These are phyloP conservation scores for Coemansia sp. DNA, from an alignment of 192 early-diverging fungal species.

Conservation along the genomic window DNA sequence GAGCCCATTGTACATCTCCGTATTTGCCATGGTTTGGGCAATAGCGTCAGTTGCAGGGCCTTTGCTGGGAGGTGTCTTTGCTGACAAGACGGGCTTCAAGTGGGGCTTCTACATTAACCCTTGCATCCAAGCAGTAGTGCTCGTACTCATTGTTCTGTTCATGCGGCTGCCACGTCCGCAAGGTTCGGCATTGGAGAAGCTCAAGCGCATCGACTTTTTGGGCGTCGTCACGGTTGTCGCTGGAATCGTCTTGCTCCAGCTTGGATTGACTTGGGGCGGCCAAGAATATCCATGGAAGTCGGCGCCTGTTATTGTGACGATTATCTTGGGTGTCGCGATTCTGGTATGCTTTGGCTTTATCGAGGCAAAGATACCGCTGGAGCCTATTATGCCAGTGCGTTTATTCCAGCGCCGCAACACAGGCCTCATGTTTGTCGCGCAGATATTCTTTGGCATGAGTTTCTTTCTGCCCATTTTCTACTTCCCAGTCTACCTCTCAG, in stretches of 20 bases:
- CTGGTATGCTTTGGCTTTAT: conserved; percentile 57
- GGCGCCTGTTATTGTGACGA: conserved; percentile 45
- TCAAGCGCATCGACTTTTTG: conserved; percentile 66
- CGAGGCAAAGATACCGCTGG: conserved; percentile 57
- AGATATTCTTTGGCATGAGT: conserved; percentile 39
- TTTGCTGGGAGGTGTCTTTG: conserved; percentile 59
- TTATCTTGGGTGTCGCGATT: conserved; percentile 35
- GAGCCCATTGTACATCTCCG: conserved; percentile 60
- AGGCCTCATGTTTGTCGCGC: conserved; percentile 18
- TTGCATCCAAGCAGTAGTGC: conserved; percentile 42
- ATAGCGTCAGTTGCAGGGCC: conserved; percentile 61
- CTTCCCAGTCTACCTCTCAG: conserved; percentile 63
- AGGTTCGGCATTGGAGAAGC: conserved; percentile 47
- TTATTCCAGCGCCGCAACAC: conserved; percentile 59
- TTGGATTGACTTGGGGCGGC: conserved; percentile 77
- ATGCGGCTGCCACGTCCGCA: conserved; percentile 43
- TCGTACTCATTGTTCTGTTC: conserved; percentile 47
- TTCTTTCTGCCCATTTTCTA: conserved; percentile 55
- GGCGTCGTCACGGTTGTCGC: conserved; percentile 58
- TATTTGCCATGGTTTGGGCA: conserved; percentile 59
- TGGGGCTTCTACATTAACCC: conserved; percentile 64
- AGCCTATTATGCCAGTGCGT: conserved; percentile 65
- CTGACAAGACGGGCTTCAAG: conserved; percentile 53
- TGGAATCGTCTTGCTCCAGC: conserved; percentile 64
- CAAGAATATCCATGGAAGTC: conserved; percentile 57